Base-by-base conservation (phyloP, 345 rosid species). In the Combretum micranthum region DNA sequence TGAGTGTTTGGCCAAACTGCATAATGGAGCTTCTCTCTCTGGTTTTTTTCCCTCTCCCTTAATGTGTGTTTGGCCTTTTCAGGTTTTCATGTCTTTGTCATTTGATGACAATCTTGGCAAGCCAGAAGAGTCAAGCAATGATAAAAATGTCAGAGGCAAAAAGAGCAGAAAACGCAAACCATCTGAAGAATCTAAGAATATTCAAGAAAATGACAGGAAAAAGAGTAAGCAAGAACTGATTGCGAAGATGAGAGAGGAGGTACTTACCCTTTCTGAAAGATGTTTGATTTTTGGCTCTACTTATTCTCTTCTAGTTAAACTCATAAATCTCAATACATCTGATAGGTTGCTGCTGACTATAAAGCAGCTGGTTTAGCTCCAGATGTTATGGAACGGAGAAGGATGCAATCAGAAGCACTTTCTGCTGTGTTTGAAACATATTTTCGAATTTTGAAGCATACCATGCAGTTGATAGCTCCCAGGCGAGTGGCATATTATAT, bases 391-490 rank as follows among this genome's bases (percentile, higher is more conserved):
- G 87, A 92, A 69, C 73, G 64, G 69, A 76, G 75, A 70, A 79
- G 74, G 72, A 87, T 85, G 87, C 97, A 94, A 62, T 67, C 87
- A 4, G 99, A 77, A 54, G 72, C 82, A 50, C 92, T 94, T 44
- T 73, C 96, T 73, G 87, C 92, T 48, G 82, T 94, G 22, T 90
- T 94, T 58, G 95, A 82, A 81, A 94, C 86, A 12, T 90, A 85
- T 64, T 90, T 94, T 67, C 97, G 97, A 42, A 76, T 94, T 63
- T 75, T 90, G 78, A 90, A 75, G 76, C 85, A 90, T 56, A 68
- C 95, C 20, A 73, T 79, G 86, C 70, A 61, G 59, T 75, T 76
- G 23, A 57, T 69, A 37, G 56, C 52, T 43, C 72, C 74, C 77
- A 85, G 92, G 95, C 90, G 64, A 50, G 52, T 57, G 19, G 37